These are phyloP conservation scores for Candida orba DNA, from an alignment of 805 yeast genomes.

Conservation along the genomic window DNA sequence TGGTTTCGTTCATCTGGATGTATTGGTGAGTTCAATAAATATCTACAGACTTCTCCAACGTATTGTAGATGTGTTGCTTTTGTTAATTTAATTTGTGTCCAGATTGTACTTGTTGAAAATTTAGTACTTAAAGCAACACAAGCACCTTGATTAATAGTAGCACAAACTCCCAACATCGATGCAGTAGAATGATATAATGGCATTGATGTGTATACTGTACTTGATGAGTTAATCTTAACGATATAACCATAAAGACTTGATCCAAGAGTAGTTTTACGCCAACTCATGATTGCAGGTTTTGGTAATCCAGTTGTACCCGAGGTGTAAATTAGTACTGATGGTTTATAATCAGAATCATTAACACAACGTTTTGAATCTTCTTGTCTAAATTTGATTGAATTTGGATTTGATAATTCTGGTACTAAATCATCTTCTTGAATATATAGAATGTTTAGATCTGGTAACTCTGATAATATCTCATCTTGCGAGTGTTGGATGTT, in stretches of 20 bases:
- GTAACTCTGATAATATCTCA: constrained; percentile 30
- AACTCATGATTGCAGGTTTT: constrained; percentile 86
- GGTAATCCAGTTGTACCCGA: constrained; percentile 96
- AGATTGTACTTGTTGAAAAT: constrained; percentile 76
- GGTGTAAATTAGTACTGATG: constrained; percentile 75
- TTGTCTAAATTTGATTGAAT: constrained; percentile 46
- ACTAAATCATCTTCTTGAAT: constrained; percentile 45
- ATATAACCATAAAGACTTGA: constrained; percentile 62
- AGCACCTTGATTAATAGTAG: constrained; percentile 60
- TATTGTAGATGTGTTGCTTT: constrained; percentile 81
- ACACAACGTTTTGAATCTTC: constrained; percentile 52
- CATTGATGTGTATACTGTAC: constrained; percentile 82
- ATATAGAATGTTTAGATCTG: constrained; percentile 38
- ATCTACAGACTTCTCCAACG: constrained; percentile 93
- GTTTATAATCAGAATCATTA: constrained; percentile 46
- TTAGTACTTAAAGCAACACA: constrained; percentile 72
- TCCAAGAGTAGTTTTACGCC: constrained; percentile 79
- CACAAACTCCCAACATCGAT: constrained; percentile 75
- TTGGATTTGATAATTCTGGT: constrained; percentile 30
- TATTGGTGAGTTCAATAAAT: constrained; percentile 57
- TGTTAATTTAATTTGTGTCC: constrained; percentile 77
- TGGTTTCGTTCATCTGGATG: constrained; percentile 64
- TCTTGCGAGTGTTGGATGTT: constrained; percentile 44
- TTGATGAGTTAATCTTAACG: constrained; percentile 45
- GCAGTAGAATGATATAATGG: constrained; percentile 95